These are phyloP conservation scores for Jaminaea rosea DNA, from an alignment of 1,284 basidiomycete species.

Conservation along the genomic window DNA sequence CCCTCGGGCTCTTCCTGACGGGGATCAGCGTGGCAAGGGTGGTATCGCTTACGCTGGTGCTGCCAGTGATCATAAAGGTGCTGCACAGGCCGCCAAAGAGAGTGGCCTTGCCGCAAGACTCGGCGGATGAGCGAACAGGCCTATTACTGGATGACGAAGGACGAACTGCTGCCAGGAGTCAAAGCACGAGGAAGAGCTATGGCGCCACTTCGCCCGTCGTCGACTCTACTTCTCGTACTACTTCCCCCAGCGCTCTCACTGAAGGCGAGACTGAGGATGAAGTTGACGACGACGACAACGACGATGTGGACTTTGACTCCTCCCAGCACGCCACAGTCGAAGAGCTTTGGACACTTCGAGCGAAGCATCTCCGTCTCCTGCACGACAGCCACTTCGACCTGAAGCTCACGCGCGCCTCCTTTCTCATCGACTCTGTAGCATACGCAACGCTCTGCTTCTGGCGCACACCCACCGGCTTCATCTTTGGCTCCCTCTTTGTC, in stretches of 20 bases:
- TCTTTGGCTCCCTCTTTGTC: slow-evolving; percentile 1
- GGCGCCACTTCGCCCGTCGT: background rate
- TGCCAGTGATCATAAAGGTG: slow-evolving; percentile 37
- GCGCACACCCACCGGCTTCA: slow-evolving; percentile 8
- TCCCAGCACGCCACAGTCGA: slow-evolving; percentile 12
- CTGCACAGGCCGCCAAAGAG: slow-evolving; percentile 24
- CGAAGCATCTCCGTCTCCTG: slow-evolving; percentile 37
- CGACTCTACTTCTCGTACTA: background rate
- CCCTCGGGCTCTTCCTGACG: slow-evolving; percentile 38
- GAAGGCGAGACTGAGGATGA: background rate
- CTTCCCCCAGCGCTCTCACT: background rate
- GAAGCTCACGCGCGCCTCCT: slow-evolving; percentile 11
- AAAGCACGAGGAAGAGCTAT: background rate
- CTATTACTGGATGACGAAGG: slow-evolving; percentile 5
- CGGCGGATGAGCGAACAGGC: background rate
- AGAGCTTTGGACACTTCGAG: slow-evolving; percentile 38
- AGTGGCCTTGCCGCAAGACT: slow-evolving; percentile 10
- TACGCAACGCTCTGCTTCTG: slow-evolving; percentile 6
- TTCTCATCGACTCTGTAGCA: slow-evolving; percentile 6
- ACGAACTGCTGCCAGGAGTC: no score
- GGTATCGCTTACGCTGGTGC: slow-evolving; percentile 26
- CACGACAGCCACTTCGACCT: slow-evolving; percentile 44
- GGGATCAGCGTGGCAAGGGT: slow-evolving; percentile 33
- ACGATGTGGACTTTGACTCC: background rate
- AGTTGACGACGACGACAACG: background rate